Evolutionary conservation across 345 rosid genomes (phyloP).

Genomic region (Populus simonii): DNA sequence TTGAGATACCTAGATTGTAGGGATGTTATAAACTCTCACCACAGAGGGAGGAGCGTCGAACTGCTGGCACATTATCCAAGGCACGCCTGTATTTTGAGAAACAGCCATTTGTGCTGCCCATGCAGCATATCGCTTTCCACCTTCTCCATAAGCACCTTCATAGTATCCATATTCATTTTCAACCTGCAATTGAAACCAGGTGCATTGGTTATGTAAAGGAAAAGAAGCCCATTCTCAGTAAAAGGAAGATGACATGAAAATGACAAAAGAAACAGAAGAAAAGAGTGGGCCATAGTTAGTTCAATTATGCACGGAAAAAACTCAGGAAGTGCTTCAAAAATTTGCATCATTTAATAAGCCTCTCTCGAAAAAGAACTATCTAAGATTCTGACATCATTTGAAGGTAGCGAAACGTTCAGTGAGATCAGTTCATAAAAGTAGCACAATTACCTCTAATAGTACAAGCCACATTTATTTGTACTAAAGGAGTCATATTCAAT

Average conservation of each 20-base stretch:
- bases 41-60: slow-evolving; percentile 70
- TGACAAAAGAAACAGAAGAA: neutral
- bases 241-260: neutral
- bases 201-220: neutral
- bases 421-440: neutral
- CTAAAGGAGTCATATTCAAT: no score
- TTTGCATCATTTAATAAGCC: neutral
- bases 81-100: slow-evolving; percentile 77
- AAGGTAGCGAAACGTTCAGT: neutral
- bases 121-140: slow-evolving; percentile 64
- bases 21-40: slow-evolving; percentile 39
- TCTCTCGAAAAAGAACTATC: neutral
- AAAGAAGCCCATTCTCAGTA: neutral
- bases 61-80: slow-evolving; percentile 97
- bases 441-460: neutral
- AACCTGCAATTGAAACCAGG: slow-evolving; percentile 46
- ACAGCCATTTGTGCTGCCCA: slow-evolving; percentile 97
- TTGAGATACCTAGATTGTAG: no score
- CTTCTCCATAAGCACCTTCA: slow-evolving; percentile 63
- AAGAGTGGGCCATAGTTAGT: neutral
- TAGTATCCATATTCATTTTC: slow-evolving; percentile 84
- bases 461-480: no score
- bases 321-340: no score
- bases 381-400: neutral
- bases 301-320: neutral